Percentiles rank a stretch among this genome's conserved stretches.
Conservation (phyloP, 2,329 filamentous ascomycete species). For the Colletotrichum graminicola region DNA sequence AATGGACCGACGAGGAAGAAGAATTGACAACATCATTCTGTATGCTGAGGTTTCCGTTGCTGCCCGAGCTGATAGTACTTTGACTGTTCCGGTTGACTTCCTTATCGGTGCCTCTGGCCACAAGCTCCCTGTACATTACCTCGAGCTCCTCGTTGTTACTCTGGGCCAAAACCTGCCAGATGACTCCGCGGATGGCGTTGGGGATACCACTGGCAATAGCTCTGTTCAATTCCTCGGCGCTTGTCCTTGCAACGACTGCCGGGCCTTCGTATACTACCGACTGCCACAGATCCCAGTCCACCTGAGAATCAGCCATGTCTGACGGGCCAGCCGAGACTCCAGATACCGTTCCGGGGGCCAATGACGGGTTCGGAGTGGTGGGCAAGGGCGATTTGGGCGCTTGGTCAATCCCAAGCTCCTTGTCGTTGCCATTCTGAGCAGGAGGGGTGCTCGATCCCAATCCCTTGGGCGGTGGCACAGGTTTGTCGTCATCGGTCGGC, state of each 20-base stretch:
- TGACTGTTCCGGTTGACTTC: constrained; percentile 74
- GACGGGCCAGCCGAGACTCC: constrained; percentile 83
- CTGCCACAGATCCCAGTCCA: constrained; percentile 99
- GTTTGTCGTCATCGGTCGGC: constrained; percentile 66
- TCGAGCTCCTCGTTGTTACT: constrained; percentile 95
- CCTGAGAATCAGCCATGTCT: constrained; percentile 76
- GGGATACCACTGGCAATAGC: constrained; percentile 96
- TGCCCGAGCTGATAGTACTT: constrained; percentile 63
- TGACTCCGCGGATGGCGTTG: constrained; percentile 94
- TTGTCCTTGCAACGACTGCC: constrained; percentile 86
- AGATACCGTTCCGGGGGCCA: constrained; percentile 88
- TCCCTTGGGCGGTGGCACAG: constrained; percentile 36
- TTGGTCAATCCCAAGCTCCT: constrained; percentile 33
- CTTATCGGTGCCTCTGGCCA: constrained; percentile 83
- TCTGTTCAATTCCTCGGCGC: constrained; percentile 87
- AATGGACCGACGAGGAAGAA: constrained; percentile 87
- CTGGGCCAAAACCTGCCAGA: constrained; percentile 97
- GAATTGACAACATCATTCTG: constrained; percentile 79
- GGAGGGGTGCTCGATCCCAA: constrained; percentile 46
- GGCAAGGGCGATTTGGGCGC: constrained; percentile 61
- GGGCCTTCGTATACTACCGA: constrained; percentile 95
- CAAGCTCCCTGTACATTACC: constrained; percentile 84
- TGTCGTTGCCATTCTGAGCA: constrained; percentile 42
- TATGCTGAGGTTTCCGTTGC: constrained; percentile 66
- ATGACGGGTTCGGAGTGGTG: constrained; percentile 73